These are phyloP conservation scores for Neofusicoccum umdonicola DNA, from an alignment of 2,329 filamentous ascomycete genomes.

Conservation along the genomic window DNA sequence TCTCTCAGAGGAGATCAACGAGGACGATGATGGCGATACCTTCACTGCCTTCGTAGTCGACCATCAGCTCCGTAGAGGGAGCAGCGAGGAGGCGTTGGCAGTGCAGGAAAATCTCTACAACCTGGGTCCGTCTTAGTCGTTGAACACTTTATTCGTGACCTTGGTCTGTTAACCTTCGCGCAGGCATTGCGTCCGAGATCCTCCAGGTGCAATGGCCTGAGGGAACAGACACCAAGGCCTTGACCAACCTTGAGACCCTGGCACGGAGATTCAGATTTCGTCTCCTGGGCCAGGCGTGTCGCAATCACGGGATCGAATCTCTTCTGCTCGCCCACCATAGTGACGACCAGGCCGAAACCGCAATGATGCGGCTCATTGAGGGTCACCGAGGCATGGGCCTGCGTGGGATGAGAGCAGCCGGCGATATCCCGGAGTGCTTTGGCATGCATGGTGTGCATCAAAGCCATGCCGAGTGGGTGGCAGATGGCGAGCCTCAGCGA, in stretches of 20 bases:
- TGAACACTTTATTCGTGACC: too few species aligned
- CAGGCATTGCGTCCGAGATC: slow-evolving; percentile 31
- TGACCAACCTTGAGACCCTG: slow-evolving; percentile 68
- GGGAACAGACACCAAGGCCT: slow-evolving; percentile 38
- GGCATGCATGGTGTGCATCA: slow-evolving; percentile 67
- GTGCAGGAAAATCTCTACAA: slow-evolving; percentile 47
- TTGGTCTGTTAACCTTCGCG: too few species aligned
- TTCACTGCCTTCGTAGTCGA: slow-evolving; percentile 61
- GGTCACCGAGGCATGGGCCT: slow-evolving; percentile 71
- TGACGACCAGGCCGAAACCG: slow-evolving; percentile 89
- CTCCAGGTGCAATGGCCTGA: slow-evolving; percentile 39
- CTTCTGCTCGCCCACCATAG: slow-evolving; percentile 82
- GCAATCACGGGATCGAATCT: slow-evolving; percentile 50
- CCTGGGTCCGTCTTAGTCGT: slow-evolving; percentile 27
- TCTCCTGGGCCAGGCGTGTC: slow-evolving; percentile 62
- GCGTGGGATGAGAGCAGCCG: slow-evolving; percentile 62
- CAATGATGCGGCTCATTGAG: slow-evolving; percentile 72
- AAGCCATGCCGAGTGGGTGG: slow-evolving; percentile 26
- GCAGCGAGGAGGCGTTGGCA: slow-evolving; percentile 53
- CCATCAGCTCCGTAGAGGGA: slow-evolving; percentile 57
- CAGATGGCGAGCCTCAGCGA: slow-evolving; percentile 29
- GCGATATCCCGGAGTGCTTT: slow-evolving; percentile 79
- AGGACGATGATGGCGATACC: slow-evolving; percentile 18
- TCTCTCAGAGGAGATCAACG: slow-evolving; percentile 18
- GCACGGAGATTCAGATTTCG: slow-evolving; percentile 75